phyloP scores from a whole-genome alignment of 768 basidiomycete species.

The Hebeloma cylindrosporum region DNA sequence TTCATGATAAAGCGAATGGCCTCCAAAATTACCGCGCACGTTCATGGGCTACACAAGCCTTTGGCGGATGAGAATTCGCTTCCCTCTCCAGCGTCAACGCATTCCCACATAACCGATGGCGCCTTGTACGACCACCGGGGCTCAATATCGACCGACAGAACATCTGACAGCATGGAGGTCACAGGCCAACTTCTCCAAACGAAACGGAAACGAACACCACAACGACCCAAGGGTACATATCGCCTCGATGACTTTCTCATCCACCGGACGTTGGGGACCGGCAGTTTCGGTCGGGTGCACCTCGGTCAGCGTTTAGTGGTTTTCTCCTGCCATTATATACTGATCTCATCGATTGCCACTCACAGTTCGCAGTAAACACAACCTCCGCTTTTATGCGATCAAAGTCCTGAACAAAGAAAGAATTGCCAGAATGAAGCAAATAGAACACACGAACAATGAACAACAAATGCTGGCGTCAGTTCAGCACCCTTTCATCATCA shows the following conservation, averaged over 20 bases:
- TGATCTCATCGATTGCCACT: constrained; percentile 11
- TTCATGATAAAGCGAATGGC: constrained; percentile 55
- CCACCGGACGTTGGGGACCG: constrained; percentile 85
- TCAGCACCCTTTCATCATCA: constrained; percentile 92
- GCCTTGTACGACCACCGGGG: constrained; percentile 55
- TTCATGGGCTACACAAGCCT: constrained; percentile 32
- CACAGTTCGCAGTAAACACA: constrained; percentile 86
- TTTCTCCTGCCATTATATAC: constrained; percentile 6
- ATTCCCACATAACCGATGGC: constrained; percentile 28
- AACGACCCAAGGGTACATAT: constrained; percentile 64
- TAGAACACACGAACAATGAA: constrained; percentile 97
- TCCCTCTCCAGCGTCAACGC: constrained; percentile 30
- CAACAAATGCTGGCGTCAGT: constrained; percentile 82
- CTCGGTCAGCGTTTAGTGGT: constrained; percentile 51
- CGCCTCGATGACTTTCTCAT: constrained; percentile 76
- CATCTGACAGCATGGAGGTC: constrained; percentile 41
- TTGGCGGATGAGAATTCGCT: constrained; percentile 26
- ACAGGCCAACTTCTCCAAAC: constrained; percentile 17
- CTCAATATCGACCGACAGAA: constrained; percentile 69
- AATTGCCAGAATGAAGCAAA: constrained; percentile 89
- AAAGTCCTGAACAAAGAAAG: constrained; percentile 94
- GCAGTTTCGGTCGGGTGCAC: constrained; percentile 97
- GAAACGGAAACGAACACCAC: constrained; percentile 21
- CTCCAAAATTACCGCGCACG: constrained; percentile 44
- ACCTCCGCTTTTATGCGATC: constrained; percentile 94